Evolutionary conservation across 495 filamentous ascomycete genomes (phyloP).

Genomic region (Talaromyces borbonicus): DNA sequence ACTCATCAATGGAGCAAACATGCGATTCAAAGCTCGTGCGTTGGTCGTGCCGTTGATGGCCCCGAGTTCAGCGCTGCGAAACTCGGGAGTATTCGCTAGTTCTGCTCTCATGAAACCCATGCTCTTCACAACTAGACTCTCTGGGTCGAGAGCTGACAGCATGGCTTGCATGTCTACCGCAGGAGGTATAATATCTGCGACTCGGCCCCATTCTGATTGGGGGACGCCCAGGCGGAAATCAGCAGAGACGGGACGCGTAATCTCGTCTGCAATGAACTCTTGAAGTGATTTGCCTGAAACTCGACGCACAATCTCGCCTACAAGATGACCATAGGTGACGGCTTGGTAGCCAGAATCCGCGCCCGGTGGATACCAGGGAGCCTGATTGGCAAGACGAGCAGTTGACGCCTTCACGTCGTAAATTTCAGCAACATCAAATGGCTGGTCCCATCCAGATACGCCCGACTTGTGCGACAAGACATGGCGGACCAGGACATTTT

Average conservation of each 20-base stretch:
- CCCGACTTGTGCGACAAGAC: constrained; percentile 16
- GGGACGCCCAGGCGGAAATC: constrained; percentile 18
- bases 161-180: background rate
- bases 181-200: constrained; percentile 9
- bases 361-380: constrained; percentile 22
- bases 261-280: constrained; percentile 18
- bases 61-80: constrained; percentile 8
- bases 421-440: constrained; percentile 13
- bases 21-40: constrained; percentile 8
- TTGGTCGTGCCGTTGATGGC: constrained; percentile 13
- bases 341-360: constrained; percentile 19
- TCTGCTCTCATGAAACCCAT: too few relatives aligned
- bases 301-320: constrained; percentile 17
- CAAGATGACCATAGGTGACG: constrained; percentile 16
- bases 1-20: constrained; percentile 8
- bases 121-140: background rate
- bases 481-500: constrained; percentile 17
- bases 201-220: constrained; percentile 13
- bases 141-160: background rate
- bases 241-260: constrained; percentile 13
- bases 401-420: constrained; percentile 14
- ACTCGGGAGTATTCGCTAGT: constrained; percentile 1
- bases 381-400: constrained; percentile 16
- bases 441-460: constrained; percentile 14
- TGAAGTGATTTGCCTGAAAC: constrained; percentile 14